Evolutionary conservation across 2,329 filamentous ascomycete genomes (phyloP).

Genomic region (Coccinonectria pachysandricola): DNA sequence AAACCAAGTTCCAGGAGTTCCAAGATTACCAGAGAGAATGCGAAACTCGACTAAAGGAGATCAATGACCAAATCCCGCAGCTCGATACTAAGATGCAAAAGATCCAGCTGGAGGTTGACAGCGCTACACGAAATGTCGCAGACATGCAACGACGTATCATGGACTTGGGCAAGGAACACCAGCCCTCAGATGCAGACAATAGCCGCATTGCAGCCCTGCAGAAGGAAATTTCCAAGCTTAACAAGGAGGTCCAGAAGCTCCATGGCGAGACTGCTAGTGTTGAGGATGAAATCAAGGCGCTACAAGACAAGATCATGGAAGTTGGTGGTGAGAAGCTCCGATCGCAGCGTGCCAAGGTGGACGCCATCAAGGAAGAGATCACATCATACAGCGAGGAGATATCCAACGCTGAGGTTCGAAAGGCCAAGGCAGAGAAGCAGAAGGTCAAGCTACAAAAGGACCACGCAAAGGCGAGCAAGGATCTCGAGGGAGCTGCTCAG

Average conservation of each 20-base stretch:
- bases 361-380: constrained; percentile 79
- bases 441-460: constrained; percentile 80
- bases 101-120: constrained; percentile 78
- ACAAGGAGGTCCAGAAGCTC: constrained; percentile 70
- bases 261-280: constrained; percentile 78
- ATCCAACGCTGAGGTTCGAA: constrained; percentile 76
- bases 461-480: constrained; percentile 64
- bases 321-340: constrained; percentile 89
- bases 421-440: constrained; percentile 90
- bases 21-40: constrained; percentile 76
- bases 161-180: constrained; percentile 72
- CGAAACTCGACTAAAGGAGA: constrained; percentile 59
- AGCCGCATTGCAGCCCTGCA: constrained; percentile 61
- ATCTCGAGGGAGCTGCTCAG: constrained; percentile 58
- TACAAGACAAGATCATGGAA: constrained; percentile 98
- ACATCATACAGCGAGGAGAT: constrained; percentile 69
- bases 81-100: constrained; percentile 90
- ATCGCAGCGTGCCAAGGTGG: constrained; percentile 82
- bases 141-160: constrained; percentile 79
- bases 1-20: constrained; percentile 73
- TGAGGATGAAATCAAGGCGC: constrained; percentile 81
- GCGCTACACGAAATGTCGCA: constrained; percentile 69
- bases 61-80: constrained; percentile 69
- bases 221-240: constrained; percentile 64
- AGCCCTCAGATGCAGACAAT: constrained; percentile 72